These are phyloP conservation scores for Phytopythium mirpurense DNA, from an alignment of 352 stramenopile genomes.

Conservation along the genomic window DNA sequence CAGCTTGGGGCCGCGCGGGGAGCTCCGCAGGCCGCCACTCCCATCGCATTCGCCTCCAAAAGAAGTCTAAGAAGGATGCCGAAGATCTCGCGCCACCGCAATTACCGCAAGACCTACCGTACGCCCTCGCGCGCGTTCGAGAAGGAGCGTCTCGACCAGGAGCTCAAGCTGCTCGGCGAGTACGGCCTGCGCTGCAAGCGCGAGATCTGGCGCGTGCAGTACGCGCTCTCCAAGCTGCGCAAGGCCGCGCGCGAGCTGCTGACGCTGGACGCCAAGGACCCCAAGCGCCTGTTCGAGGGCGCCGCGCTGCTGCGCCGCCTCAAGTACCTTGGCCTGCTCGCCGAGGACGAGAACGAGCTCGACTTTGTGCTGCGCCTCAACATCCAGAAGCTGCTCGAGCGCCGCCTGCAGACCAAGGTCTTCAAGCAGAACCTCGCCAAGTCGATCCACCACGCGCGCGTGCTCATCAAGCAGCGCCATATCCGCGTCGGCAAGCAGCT, in stretches of 20 bases:
- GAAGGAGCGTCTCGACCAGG: constrained; percentile 99
- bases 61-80: constrained; percentile 72
- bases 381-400: constrained; percentile 98
- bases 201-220: constrained; percentile 99
- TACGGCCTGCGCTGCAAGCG: constrained; percentile 99
- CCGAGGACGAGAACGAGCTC: constrained; percentile 97
- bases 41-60: constrained; percentile 69
- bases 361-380: constrained; percentile 98
- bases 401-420: constrained; percentile 98
- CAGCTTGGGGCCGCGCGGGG: too few relatives aligned
- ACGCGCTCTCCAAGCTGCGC: constrained; percentile 98
- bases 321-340: constrained; percentile 95
- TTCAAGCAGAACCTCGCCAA: constrained; percentile 99
- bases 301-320: constrained; percentile 96
- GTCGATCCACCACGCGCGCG: constrained; percentile 98
- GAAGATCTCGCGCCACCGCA: constrained; percentile 84
- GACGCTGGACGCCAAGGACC: constrained; percentile 97
- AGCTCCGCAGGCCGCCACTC: constrained; percentile 27
- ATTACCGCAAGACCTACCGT: constrained; percentile 98
- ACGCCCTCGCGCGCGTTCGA: constrained; percentile 98
- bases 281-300: constrained; percentile 98
- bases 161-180: constrained; percentile 99
- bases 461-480: constrained; percentile 99
- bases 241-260: constrained; percentile 98
- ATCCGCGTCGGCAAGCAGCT: constrained; percentile 99